Evolutionary conservation across 75 land plant species (phyloP).

Genomic region (Pinus tabuliformis): DNA sequence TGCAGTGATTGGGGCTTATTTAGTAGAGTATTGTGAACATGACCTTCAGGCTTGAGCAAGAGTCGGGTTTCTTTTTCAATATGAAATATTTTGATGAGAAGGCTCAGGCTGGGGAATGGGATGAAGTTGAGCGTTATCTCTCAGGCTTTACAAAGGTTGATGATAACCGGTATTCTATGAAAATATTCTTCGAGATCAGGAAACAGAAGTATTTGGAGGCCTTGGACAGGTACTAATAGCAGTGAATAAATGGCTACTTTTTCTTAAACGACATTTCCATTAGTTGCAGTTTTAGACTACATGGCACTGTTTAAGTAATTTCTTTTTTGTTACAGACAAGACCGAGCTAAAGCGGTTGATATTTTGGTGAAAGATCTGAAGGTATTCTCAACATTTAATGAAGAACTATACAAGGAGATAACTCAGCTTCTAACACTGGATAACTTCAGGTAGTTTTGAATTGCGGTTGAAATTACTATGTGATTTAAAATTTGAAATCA

Average conservation of each 20-base stretch:
- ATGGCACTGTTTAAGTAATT: background rate
- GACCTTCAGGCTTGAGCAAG: constrained; percentile 63
- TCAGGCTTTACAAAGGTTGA: constrained; percentile 66
- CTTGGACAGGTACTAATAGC: constrained; percentile 38
- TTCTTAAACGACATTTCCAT: background rate
- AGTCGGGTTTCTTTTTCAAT: constrained; percentile 78
- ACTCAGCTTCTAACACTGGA: constrained; percentile 76
- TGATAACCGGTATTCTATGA: constrained; percentile 64
- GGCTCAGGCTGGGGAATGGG: constrained; percentile 56
- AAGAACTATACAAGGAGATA: constrained; percentile 77
- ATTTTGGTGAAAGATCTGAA: constrained; percentile 77
- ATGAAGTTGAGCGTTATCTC: constrained; percentile 58
- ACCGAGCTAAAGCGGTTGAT: constrained; percentile 78
- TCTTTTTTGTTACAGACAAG: constrained; percentile 40
- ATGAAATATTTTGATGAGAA: constrained; percentile 73
- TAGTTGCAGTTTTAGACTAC: background rate
- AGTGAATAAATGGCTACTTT: background rate
- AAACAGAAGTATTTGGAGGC: constrained; percentile 70
- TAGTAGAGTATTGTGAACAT: background rate
- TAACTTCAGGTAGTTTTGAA: constrained; percentile 60
- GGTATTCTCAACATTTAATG: constrained; percentile 78
- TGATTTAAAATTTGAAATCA: background rate
- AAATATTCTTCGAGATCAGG: constrained; percentile 62
- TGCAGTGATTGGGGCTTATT: background rate
- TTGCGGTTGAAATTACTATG: background rate